phyloP scores from a whole-genome alignment of 176 grass and related monocot genomes.

The Zoysia pacifica region DNA sequence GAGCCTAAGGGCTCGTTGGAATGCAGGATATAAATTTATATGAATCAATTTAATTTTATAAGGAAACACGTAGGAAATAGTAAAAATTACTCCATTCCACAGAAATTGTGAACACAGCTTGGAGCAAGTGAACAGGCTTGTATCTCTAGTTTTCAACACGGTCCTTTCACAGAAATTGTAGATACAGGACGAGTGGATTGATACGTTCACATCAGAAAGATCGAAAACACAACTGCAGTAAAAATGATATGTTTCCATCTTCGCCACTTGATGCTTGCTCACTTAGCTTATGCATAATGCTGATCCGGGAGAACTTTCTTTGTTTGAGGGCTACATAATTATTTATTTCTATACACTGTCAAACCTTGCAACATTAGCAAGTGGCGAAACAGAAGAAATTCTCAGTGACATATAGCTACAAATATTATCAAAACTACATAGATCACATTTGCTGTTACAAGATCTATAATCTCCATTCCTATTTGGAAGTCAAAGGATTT shows the following conservation, averaged over 20 bases:
- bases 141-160: neutral
- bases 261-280: constrained; percentile 23
- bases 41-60: too few relatives aligned
- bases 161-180: neutral
- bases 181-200: neutral
- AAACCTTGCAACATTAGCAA: constrained; percentile 40
- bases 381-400: constrained; percentile 19
- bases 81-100: too few relatives aligned
- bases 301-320: neutral
- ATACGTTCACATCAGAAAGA: constrained; percentile 24
- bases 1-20: too few relatives aligned
- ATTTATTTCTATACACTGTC: constrained; percentile 33
- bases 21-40: too few relatives aligned
- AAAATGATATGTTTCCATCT: constrained; percentile 26
- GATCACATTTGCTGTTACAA: constrained; percentile 51
- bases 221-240: neutral
- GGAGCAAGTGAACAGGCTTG: neutral
- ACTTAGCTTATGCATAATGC: constrained; percentile 22
- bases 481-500: constrained; percentile 57
- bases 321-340: constrained; percentile 31
- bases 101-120: neutral
- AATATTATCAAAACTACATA: constrained; percentile 66
- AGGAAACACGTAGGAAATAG: too few relatives aligned
- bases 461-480: constrained; percentile 67
- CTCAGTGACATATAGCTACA: constrained; percentile 48